phyloP scores from a whole-genome alignment of 108 stramenopile species.

The Pseudonitzschia pungens region DNA sequence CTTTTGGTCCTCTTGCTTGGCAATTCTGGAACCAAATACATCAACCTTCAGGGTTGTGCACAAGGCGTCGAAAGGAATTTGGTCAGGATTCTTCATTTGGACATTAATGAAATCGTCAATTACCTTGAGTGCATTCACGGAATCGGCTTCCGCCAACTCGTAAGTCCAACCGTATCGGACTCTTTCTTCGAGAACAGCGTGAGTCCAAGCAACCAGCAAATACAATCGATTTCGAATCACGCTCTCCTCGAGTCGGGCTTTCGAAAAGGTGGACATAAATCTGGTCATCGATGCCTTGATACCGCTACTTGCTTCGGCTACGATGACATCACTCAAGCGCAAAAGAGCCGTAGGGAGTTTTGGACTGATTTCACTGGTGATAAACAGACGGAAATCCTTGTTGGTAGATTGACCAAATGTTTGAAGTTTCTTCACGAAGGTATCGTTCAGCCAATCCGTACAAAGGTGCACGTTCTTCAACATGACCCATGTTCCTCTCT shows the following conservation, averaged over 20 bases:
- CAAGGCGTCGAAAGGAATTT: conserved; percentile 88
- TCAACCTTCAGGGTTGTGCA: conserved; percentile 73
- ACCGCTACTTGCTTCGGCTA: conserved; percentile 94
- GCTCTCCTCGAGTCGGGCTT: conserved; percentile 51
- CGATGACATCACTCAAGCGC: conserved; percentile 74
- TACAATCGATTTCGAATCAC: conserved; percentile 84
- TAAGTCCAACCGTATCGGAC: conserved; percentile 97
- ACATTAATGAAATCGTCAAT: conserved; percentile 72
- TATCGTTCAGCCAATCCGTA: conserved; percentile 92
- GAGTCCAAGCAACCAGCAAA: conserved; percentile 91
- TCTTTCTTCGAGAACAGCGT: conserved; percentile 97
- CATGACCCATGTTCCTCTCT: conserved; percentile 96
- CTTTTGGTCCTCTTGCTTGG: conserved; percentile 60
- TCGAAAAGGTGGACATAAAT: conserved; percentile 83
- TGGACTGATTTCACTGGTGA: conserved; percentile 91
- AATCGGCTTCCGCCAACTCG: conserved; percentile 97
- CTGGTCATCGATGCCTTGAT: conserved; percentile 89
- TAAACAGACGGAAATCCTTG: conserved; percentile 86
- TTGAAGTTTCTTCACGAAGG: conserved; percentile 94
- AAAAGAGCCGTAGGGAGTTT: conserved; percentile 83
- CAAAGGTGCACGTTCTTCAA: conserved; percentile 98
- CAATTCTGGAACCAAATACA: conserved; percentile 83
- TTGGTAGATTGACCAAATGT: conserved; percentile 63
- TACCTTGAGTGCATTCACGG: conserved; percentile 87
- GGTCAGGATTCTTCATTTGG: conserved; percentile 65